Evolutionary conservation across 176 grass and related monocot species (phyloP).

Genomic region (Cenchrus fungigraminus): DNA sequence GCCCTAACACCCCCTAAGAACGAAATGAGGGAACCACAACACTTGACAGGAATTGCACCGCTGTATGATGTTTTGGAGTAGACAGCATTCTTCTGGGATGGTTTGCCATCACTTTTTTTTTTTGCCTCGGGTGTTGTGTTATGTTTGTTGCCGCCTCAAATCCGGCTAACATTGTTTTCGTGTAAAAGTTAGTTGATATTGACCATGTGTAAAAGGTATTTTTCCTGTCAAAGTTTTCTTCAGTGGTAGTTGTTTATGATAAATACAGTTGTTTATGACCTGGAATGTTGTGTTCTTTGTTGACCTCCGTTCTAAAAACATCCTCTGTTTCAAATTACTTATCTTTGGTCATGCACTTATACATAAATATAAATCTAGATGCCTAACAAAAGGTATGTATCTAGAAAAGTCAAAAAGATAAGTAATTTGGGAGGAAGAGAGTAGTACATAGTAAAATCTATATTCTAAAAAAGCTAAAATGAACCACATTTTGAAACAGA

Average conservation of each 20-base stretch:
- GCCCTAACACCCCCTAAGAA: slow-evolving; percentile 42
- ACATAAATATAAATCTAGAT: no score
- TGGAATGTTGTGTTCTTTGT: background rate
- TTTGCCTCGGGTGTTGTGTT: background rate
- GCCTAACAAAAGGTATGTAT: no score
- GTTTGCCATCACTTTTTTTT: background rate
- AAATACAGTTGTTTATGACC: background rate
- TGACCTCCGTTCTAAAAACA: no score
- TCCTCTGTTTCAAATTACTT: no score
- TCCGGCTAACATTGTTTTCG: background rate
- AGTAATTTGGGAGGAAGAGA: no score
- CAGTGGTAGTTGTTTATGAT: no score
- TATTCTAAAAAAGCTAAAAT: no score
- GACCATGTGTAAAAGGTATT: background rate
- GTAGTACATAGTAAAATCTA: no score
- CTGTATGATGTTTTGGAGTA: slow-evolving; percentile 26
- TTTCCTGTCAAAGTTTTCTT: background rate
- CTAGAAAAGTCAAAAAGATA: no score
- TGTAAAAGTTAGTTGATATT: background rate
- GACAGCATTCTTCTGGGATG: background rate
- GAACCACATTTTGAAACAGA: no score
- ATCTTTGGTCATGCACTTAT: no score
- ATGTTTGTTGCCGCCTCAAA: background rate
- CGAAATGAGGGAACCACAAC: background rate
- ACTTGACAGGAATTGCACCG: background rate